Conservation (phyloP, 2,329 filamentous ascomycete species). For the Emmonsiellopsis sp. region DNA sequence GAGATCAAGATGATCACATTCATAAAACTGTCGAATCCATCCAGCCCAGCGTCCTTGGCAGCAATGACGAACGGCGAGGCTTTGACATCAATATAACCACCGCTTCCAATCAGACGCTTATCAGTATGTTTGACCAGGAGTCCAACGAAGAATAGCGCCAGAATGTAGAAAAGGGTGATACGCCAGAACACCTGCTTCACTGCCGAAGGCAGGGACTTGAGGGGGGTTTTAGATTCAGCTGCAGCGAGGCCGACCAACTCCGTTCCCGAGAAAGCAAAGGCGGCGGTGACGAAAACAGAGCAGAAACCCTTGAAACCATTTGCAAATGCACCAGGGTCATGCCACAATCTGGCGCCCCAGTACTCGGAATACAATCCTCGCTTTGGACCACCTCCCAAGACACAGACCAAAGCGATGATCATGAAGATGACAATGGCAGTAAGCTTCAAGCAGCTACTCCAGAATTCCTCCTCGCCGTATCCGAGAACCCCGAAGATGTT, state of each 20-base stretch:
- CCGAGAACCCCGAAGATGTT: constrained; percentile 77
- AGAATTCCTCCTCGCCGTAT: constrained; percentile 76
- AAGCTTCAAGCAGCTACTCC: constrained; percentile 73
- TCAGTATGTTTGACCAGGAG: constrained; percentile 37
- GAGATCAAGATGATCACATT: constrained; percentile 58
- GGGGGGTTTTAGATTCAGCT: constrained; percentile 44
- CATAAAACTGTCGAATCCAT: constrained; percentile 54
- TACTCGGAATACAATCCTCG: constrained; percentile 22
- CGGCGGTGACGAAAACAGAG: constrained; percentile 48
- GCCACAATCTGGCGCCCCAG: constrained; percentile 28
- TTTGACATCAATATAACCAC: constrained; percentile 30
- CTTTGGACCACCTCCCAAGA: constrained; percentile 34
- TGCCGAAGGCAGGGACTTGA: constrained; percentile 40
- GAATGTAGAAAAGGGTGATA: constrained; percentile 42
- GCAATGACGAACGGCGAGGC: constrained; percentile 60
- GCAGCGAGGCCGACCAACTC: constrained; percentile 47
- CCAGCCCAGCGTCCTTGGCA: constrained; percentile 52
- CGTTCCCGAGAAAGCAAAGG: constrained; percentile 49
- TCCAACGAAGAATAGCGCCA: constrained; percentile 38
- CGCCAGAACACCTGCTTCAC: constrained; percentile 45
- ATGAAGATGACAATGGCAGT: constrained; percentile 76
- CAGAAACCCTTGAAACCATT: constrained; percentile 46
- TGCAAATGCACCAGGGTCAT: constrained; percentile 38
- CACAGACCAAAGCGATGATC: constrained; percentile 66
- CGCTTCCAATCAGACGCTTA: constrained; percentile 30